phyloP scores from a whole-genome alignment of 2,329 filamentous ascomycete genomes.

The Alternaria alternata region DNA sequence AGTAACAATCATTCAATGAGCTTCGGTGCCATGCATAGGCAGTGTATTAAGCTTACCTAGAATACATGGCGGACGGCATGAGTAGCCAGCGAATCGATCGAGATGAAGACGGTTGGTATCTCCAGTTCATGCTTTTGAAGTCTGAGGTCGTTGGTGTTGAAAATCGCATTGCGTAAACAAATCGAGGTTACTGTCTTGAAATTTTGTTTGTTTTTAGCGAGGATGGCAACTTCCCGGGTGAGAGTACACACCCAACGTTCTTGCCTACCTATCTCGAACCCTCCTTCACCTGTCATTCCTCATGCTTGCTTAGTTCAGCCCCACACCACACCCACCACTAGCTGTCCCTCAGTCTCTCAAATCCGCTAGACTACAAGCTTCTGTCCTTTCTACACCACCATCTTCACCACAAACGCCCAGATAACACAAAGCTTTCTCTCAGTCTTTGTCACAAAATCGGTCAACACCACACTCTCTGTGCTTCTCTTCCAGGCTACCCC shows the following conservation, averaged over 20 bases:
- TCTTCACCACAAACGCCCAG: neutral
- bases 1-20: neutral
- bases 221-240: neutral
- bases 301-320: neutral
- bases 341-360: neutral
- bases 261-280: neutral
- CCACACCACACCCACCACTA: neutral
- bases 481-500: neutral
- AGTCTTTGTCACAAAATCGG: neutral
- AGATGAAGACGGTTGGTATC: neutral
- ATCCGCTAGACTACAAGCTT: neutral
- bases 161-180: neutral
- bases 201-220: neutral
- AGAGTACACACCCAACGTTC: neutral
- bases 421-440: no score
- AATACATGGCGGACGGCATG: neutral
- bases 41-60: neutral
- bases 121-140: neutral
- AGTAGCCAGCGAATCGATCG: neutral
- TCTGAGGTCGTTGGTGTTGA: neutral
- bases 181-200: neutral
- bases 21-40: neutral
- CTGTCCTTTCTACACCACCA: neutral
- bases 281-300: conserved; percentile 12
- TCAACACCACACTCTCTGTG: neutral